A percentile compares a stretch with the other conserved stretches of the same genome.
These are phyloP conservation scores for Penicillium crystallinum DNA, from an alignment of 495 filamentous ascomycete species.

Conservation along the genomic window DNA sequence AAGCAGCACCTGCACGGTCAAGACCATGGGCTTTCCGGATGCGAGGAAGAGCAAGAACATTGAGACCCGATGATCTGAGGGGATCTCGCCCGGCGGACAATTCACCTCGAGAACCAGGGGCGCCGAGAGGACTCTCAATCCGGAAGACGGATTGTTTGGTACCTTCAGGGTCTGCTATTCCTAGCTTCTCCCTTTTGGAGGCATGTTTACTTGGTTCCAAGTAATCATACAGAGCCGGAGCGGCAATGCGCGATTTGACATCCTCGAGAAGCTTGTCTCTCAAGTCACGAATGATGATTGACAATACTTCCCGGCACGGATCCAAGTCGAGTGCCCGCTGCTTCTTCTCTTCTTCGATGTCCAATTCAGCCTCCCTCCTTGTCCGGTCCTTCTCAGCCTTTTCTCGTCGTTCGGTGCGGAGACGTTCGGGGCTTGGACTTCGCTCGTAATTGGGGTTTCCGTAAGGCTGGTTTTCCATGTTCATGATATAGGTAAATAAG, in stretches of 20 bases:
- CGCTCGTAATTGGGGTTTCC: slow-evolving; percentile 63
- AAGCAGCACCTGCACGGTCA: slow-evolving; percentile 59
- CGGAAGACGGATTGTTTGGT: slow-evolving; percentile 44
- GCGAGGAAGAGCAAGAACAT: slow-evolving; percentile 62
- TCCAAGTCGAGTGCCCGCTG: slow-evolving; percentile 79
- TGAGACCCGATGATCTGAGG: slow-evolving; percentile 38
- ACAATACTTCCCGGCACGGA: slow-evolving; percentile 73
- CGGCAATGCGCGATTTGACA: slow-evolving; percentile 77
- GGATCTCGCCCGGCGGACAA: slow-evolving; percentile 26
- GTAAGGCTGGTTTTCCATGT: slow-evolving; percentile 74
- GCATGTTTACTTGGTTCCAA: slow-evolving; percentile 77
- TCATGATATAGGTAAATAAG: slow-evolving; percentile 90
- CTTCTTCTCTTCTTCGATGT: slow-evolving; percentile 81
- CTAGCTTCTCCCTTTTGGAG: slow-evolving; percentile 67
- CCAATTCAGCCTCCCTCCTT: slow-evolving; percentile 66
- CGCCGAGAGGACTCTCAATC: slow-evolving; percentile 53
- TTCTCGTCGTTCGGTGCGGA: slow-evolving; percentile 49
- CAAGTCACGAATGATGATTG: slow-evolving; percentile 73
- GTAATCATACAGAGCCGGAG: slow-evolving; percentile 73
- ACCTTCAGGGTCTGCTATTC: slow-evolving; percentile 65
- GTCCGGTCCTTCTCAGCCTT: slow-evolving; percentile 50
- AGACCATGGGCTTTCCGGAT: slow-evolving; percentile 62
- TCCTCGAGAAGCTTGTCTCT: slow-evolving; percentile 78
- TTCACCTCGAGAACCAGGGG: slow-evolving; percentile 59
- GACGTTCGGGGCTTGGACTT: slow-evolving; percentile 54